Base-by-base conservation (phyloP, 2,329 filamentous ascomycete species). In the Cercospora nicotianae region DNA sequence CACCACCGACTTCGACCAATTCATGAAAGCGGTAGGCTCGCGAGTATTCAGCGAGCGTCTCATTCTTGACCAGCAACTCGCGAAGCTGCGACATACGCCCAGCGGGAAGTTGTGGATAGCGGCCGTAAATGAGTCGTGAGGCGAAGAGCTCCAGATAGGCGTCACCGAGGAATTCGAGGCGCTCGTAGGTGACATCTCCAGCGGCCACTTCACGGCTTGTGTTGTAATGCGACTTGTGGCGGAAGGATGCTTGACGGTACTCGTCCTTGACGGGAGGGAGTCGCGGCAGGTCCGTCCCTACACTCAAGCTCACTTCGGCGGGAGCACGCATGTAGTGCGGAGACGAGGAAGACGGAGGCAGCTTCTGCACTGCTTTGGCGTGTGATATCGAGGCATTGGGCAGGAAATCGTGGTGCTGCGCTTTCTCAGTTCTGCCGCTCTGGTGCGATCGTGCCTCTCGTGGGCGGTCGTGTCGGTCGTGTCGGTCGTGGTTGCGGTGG, bases 131-230 rank as follows among this genome's bases (percentile, higher is more conserved):
- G 62, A 96, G 84, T 18, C 88, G 86, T 0, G 91, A 89, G 5
- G 93, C 87, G 58, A 93, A 88, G 62, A 93, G 81, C 75, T 96
- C 91, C 62, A 96, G 83, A 74, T 94, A 94, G 20, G 92, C 90
- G 77, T 98, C 94, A 6, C 94, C 94, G 7, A 97, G 84, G 81
- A 94, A 93, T 79, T 98, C 94, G 6, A 97, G 87, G 18, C 88
- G 87, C 75, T 97, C 94, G 79, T 97, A 97, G 74, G 83, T 80
- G 30, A 77, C 65, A 12, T 77, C 68, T 7, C 64, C 59, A 45
- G 71, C 55, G 26, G 72, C 73, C 36, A 71, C 64, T 23, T 69
- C 72, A 45, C 73, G 73, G 60, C 72, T 72, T 65, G 59, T 63
- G 8, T 63, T 64, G 39, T 67, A 51, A 51, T 65, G 68, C 18